phyloP scores from a whole-genome alignment of 2,329 filamentous ascomycete species.

The Tolypocladium album region DNA sequence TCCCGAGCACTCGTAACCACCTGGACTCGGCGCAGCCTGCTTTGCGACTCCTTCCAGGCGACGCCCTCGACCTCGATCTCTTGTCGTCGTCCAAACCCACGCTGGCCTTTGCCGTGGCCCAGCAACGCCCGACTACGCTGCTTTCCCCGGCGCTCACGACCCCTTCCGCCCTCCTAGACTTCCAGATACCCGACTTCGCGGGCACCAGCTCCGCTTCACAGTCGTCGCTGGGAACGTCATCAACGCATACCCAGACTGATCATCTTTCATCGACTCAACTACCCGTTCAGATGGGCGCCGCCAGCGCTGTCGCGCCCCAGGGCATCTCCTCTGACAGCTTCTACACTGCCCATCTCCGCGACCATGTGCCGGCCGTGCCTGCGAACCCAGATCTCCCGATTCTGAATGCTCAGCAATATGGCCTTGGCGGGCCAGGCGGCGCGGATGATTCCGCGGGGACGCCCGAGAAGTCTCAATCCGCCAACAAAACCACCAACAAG shows the following conservation, averaged over 20 bases:
- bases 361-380: not conserved
- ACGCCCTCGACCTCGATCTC: not conserved
- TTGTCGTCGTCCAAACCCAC: not conserved
- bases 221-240: not conserved
- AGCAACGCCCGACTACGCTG: not conserved
- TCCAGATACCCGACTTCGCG: not conserved
- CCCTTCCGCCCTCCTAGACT: not conserved
- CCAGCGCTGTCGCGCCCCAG: not conserved
- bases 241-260: not conserved
- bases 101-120: not conserved
- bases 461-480: not conserved
- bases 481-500: not conserved
- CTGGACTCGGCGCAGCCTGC: not conserved
- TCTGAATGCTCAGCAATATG: conserved; percentile 1
- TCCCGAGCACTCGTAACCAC: not conserved
- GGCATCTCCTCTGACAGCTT: not conserved
- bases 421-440: not conserved
- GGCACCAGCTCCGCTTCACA: not conserved
- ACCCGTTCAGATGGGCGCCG: not conserved
- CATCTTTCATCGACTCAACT: not conserved
- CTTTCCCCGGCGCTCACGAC: not conserved
- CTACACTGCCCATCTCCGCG: not conserved
- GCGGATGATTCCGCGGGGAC: not conserved
- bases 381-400: not conserved
- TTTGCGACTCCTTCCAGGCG: not conserved